Percentiles rank a stretch among this genome's conserved stretches.
These are phyloP conservation scores for Colletotrichum magnum DNA, from an alignment of 2,329 filamentous ascomycete genomes.

Conservation along the genomic window DNA sequence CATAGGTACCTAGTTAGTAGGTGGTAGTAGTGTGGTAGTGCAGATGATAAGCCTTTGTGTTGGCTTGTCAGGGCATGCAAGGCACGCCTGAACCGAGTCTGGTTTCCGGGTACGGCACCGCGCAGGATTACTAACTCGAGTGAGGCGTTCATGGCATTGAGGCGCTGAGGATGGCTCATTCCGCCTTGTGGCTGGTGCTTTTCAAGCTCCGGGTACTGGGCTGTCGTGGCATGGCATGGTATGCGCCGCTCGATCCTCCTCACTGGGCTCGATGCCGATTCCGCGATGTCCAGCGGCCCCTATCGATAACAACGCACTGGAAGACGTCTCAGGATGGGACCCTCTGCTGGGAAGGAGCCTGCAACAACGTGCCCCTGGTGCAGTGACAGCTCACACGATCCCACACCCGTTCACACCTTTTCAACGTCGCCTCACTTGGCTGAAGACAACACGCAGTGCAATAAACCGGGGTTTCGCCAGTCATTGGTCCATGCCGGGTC, in stretches of 20 bases:
- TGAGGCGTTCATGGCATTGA: conserved; percentile 39
- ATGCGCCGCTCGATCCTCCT: conserved; percentile 30
- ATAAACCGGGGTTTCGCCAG: conserved; percentile 13
- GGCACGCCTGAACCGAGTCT: conserved; percentile 24
- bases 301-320: conserved; percentile 33
- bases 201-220: neutral
- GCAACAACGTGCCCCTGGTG: conserved; percentile 11
- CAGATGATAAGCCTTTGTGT: neutral
- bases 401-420: conserved; percentile 1
- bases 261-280: conserved; percentile 26
- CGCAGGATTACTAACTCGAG: conserved; percentile 1
- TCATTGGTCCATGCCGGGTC: conserved; percentile 17
- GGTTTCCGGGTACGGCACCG: neutral
- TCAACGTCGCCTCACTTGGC: neutral
- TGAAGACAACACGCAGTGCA: conserved; percentile 1
- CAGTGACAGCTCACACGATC: conserved; percentile 29
- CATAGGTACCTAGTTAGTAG: too few species aligned
- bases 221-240: neutral
- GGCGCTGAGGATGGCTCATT: conserved; percentile 8
- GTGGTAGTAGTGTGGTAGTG: too few species aligned
- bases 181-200: conserved; percentile 36
- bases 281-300: neutral
- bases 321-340: conserved; percentile 32
- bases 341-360: conserved; percentile 28
- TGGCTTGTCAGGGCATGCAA: conserved; percentile 19